Evolutionary conservation across 106 monocot species (phyloP).

Genomic region (Dendrobium nobile): DNA sequence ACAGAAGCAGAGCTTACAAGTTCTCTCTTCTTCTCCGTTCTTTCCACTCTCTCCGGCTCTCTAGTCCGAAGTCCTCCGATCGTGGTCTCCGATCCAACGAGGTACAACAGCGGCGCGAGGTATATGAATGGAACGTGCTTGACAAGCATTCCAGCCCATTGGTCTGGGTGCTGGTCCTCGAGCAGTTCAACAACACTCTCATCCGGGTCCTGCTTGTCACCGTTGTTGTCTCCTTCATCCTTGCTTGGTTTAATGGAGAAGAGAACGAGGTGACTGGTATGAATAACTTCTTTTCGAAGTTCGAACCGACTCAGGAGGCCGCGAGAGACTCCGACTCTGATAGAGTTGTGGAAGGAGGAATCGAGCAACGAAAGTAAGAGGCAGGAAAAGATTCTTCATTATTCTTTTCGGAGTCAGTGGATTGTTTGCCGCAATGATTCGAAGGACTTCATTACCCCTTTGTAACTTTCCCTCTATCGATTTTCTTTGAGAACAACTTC

Average conservation of each 20-base stretch:
- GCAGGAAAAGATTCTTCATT: not conserved
- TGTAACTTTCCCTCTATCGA: not conserved
- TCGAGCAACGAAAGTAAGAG: not conserved
- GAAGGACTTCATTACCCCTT: slow-evolving; percentile 5
- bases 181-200: slow-evolving; percentile 88
- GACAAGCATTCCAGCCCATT: slow-evolving; percentile 81
- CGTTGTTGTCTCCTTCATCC: slow-evolving; percentile 66
- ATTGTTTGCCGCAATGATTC: slow-evolving; percentile 4
- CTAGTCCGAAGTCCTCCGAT: no score
- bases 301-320: not conserved
- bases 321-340: not conserved
- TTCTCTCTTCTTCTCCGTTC: no score
- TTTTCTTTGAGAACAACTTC: not conserved
- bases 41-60: no score
- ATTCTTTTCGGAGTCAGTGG: not conserved
- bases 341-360: not conserved
- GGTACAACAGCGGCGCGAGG: slow-evolving; percentile 31
- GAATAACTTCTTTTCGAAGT: not conserved
- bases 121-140: slow-evolving; percentile 69
- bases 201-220: slow-evolving; percentile 93
- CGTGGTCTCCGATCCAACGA: slow-evolving; percentile 23
- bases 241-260: slow-evolving; percentile 22
- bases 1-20: no score
- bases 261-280: slow-evolving; percentile 37
- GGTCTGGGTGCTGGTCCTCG: slow-evolving; percentile 67